Evolutionary conservation across 345 rosid genomes (phyloP).

Genomic region (Noccaea bulbosa): DNA sequence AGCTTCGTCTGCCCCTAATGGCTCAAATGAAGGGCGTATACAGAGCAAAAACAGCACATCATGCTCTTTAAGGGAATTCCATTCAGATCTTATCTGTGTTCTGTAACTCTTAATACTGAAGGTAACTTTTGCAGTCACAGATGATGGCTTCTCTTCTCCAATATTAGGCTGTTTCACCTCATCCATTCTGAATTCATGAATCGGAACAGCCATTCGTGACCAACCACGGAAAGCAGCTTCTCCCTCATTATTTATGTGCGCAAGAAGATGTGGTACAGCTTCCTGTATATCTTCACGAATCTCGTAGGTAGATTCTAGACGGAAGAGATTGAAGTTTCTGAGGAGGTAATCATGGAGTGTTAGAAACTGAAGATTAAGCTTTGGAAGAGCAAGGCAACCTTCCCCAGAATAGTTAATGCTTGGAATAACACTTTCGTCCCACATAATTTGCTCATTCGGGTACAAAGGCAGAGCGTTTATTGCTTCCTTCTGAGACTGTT

Average conservation of each 20-base stretch:
- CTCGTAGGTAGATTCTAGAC: constrained; percentile 97
- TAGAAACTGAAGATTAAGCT: constrained; percentile 92
- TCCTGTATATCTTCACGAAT: constrained; percentile 99
- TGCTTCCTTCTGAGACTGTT: constrained; percentile 95
- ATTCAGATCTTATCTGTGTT: constrained; percentile 87
- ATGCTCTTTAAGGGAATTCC: constrained; percentile 98
- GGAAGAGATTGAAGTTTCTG: constrained; percentile 95
- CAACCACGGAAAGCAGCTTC: constrained; percentile 96
- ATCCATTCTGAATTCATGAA: constrained; percentile 69
- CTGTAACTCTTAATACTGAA: constrained; percentile 90
- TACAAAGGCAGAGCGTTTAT: constrained; percentile 97
- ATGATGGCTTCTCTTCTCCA: constrained; percentile 97
- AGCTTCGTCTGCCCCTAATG: constrained; percentile 94
- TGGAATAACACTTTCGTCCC: constrained; percentile 99
- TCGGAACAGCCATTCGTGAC: constrained; percentile 99
- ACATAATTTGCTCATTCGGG: constrained; percentile 99
- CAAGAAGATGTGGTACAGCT: constrained; percentile 94
- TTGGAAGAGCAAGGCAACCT: constrained; percentile 99
- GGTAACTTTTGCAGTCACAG: constrained; percentile 83
- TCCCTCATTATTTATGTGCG: constrained; percentile 85
- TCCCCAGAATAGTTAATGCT: constrained; percentile 99
- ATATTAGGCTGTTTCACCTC: constrained; percentile 95
- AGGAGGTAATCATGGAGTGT: constrained; percentile 97
- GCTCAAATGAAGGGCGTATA: constrained; percentile 89
- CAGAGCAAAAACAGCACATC: constrained; percentile 94